Base-by-base conservation (phyloP, 139 green algal species). In the Picochlorum sp. region DNA sequence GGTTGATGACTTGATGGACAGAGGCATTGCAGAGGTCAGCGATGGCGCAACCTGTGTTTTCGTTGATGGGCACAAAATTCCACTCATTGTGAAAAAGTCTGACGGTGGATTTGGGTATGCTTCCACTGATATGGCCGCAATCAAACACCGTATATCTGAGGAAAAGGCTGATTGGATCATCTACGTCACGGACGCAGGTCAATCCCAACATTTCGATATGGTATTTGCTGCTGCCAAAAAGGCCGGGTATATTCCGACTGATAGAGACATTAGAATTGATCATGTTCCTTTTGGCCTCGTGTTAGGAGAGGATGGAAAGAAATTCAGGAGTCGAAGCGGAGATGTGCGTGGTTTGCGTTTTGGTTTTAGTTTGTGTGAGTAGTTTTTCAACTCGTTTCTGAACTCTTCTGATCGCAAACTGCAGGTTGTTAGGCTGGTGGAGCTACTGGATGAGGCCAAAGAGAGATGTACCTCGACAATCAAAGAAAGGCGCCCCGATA, bases 241-340 rank as follows among this genome's bases (percentile, higher is more conserved):
- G 66, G 86, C 82, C 11, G 84, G 84, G 4, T 84, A 83, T 81
- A 24, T 90, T 56, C 73, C 70, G 71, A 37, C 72, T 21, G 73
- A 75, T 21, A 63, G 62, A 55, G 15, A 45, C 7, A 57, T 74
- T 30, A 70, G 75, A 37, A 69, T 98, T 32, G 78, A 86, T 70
- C 92, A 98, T 64, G 87, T 97, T n/a, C 86, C 83, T 7, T 98
- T 99, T 81, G 93, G 94, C 4, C 80, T 98, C 7, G 94, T 98
- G 41, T 76, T 98, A 62, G 94, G 94, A 14, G 86, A 94, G 49
- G 94, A 99, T 67, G 92, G 92, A 57, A 98, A 98, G 81, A 81
- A 88, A 45, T 88, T 95, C 69, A 69, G 75, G 18, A 91, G 77
- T 18, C 70, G 86, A 15, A 66, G 54, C 3, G 76, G 72, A 14